Percentiles rank a stretch among this genome's conserved stretches.
These are phyloP conservation scores for Fusarium continuum DNA, from an alignment of 2,329 filamentous ascomycete species.

Conservation along the genomic window DNA sequence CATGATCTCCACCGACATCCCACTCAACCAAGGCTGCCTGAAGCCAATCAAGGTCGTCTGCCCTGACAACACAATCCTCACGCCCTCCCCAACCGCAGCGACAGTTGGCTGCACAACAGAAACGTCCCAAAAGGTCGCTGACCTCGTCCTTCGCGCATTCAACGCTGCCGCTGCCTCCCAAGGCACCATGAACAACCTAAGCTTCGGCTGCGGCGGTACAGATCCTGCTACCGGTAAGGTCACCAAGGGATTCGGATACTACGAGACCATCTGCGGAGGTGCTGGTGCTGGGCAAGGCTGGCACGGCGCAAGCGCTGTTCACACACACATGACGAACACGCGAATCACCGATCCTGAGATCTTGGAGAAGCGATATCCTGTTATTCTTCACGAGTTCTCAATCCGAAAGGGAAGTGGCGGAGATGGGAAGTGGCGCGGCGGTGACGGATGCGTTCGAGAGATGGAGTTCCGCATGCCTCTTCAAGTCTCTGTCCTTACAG, in stretches of 20 bases:
- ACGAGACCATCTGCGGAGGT: slow-evolving; percentile 50
- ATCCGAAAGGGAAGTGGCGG: slow-evolving; percentile 59
- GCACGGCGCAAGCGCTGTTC: slow-evolving; percentile 45
- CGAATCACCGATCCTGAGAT: slow-evolving; percentile 51
- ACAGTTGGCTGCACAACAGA: slow-evolving; percentile 48
- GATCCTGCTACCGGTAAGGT: slow-evolving; percentile 39
- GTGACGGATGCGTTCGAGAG: slow-evolving; percentile 79
- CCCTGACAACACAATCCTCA: slow-evolving; percentile 47
- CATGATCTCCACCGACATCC: slow-evolving; percentile 48
- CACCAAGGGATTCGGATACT: slow-evolving; percentile 48
- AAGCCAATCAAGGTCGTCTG: slow-evolving; percentile 43
- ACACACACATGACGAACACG: slow-evolving; percentile 52
- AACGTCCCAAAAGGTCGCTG: slow-evolving; percentile 54
- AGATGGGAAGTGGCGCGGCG: slow-evolving; percentile 72
- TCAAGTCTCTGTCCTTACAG: slow-evolving; percentile 80
- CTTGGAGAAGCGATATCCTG: slow-evolving; percentile 49
- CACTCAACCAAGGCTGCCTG: slow-evolving; percentile 61
- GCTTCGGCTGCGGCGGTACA: slow-evolving; percentile 73
- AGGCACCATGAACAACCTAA: slow-evolving; percentile 83
- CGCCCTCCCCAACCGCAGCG: slow-evolving; percentile 46
- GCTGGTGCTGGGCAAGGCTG: slow-evolving; percentile 45
- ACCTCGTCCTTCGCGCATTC: slow-evolving; percentile 81
- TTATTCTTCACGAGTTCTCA: slow-evolving; percentile 46
- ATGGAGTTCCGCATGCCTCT: slow-evolving; percentile 84
- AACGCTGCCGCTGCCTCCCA: slow-evolving; percentile 77